Conservation (phyloP, 176 grass and related monocot species). For the Hsuehochloa calcarea region DNA sequence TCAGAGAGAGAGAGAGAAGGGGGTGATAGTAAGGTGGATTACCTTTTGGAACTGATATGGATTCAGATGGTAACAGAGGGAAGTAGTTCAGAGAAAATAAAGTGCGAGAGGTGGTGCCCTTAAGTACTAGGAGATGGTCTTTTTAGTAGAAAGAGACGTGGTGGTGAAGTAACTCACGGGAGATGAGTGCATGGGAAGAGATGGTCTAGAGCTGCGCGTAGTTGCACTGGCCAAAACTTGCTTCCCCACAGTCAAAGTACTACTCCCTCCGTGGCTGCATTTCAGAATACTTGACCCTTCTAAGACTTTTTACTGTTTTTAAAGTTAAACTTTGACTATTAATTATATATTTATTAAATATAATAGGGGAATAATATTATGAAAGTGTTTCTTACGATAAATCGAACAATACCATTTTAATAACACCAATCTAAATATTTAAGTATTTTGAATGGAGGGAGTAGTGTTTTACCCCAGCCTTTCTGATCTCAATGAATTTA, state of each 20-base stretch:
- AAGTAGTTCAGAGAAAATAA: constrained; percentile 27
- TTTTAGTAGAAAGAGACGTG: constrained; percentile 63
- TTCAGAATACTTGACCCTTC: too few species aligned
- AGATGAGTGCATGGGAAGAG: background rate
- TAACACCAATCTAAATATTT: too few species aligned
- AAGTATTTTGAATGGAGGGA: too few species aligned
- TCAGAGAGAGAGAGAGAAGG: background rate
- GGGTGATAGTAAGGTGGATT: background rate
- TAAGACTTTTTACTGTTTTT: too few species aligned
- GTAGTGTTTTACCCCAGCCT: background rate
- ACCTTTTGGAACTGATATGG: constrained; percentile 33
- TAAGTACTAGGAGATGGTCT: constrained; percentile 39
- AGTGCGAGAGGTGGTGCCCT: constrained; percentile 25
- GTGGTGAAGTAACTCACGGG: constrained; percentile 31
- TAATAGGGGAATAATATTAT: too few species aligned
- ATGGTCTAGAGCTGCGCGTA: background rate
- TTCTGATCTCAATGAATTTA: background rate
- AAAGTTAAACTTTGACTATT: too few species aligned
- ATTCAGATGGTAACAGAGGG: constrained; percentile 1
- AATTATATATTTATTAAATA: too few species aligned
- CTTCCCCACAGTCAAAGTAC: background rate
- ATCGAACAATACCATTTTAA: too few species aligned
- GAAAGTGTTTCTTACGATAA: too few species aligned
- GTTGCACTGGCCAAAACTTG: background rate
- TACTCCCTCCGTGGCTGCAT: too few species aligned